Percentiles rank a stretch among this genome's conserved stretches.
Conservation (phyloP, 495 filamentous ascomycete species). For the Venustampulla echinocandica region DNA sequence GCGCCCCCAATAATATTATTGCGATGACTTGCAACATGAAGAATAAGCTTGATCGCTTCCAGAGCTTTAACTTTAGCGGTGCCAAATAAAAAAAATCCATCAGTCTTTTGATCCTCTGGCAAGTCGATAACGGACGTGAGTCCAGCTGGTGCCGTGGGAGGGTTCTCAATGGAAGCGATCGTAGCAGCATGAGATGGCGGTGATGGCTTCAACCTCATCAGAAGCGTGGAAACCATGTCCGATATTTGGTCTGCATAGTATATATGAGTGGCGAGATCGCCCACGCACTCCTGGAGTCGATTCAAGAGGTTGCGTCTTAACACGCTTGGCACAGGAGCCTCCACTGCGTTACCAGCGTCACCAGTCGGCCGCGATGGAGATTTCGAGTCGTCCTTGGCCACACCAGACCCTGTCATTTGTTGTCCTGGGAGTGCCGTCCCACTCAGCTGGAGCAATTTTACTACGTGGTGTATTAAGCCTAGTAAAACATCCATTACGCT, state of each 20-base stretch:
- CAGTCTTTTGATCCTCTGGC: slow-evolving; percentile 29
- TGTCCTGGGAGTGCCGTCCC: slow-evolving; percentile 21
- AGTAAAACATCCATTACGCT: slow-evolving; percentile 88
- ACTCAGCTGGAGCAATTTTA: slow-evolving; percentile 59
- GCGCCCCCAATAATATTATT: slow-evolving; percentile 49
- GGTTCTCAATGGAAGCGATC: slow-evolving; percentile 36
- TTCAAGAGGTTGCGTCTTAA: slow-evolving; percentile 19
- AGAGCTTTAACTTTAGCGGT: slow-evolving; percentile 68
- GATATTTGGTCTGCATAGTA: slow-evolving; percentile 92
- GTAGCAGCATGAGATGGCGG: slow-evolving; percentile 28
- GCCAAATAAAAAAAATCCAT: slow-evolving; percentile 64
- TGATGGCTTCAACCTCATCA: slow-evolving; percentile 64
- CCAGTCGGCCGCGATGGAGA: slow-evolving; percentile 8
- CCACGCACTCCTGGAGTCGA: slow-evolving; percentile 63
- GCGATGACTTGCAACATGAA: slow-evolving; percentile 66
- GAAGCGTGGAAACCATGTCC: slow-evolving; percentile 77
- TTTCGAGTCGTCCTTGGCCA: neutral
- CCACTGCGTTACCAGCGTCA: slow-evolving; percentile 8
- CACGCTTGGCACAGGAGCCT: slow-evolving; percentile 12
- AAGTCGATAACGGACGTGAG: slow-evolving; percentile 14
- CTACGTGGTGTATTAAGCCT: slow-evolving; percentile 70
- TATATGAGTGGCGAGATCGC: slow-evolving; percentile 79
- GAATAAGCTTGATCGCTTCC: slow-evolving; percentile 69
- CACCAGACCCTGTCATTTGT: neutral
- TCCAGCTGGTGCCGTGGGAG: slow-evolving; percentile 23